phyloP scores from a whole-genome alignment of 768 basidiomycete genomes.

The Pholiota molesta region DNA sequence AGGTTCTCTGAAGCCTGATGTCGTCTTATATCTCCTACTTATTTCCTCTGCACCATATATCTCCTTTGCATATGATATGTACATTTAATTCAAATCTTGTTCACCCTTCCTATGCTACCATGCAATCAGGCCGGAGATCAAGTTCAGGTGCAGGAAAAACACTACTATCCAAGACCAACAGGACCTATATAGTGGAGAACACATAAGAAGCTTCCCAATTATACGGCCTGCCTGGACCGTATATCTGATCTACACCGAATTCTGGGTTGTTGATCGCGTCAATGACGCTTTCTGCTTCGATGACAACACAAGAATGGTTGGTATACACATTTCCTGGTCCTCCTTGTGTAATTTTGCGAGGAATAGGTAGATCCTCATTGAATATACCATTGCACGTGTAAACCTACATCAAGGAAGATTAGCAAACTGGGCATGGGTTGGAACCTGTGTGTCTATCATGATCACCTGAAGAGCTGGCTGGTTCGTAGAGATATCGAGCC shows the following conservation, averaged over 20 bases:
- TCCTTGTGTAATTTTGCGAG: slow-evolving; percentile 46
- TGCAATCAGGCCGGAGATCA: too few relatives aligned
- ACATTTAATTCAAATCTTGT: too few relatives aligned
- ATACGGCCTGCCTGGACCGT: slow-evolving; percentile 38
- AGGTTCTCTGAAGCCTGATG: not conserved
- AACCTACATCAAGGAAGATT: slow-evolving; percentile 24
- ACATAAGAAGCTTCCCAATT: slow-evolving; percentile 42
- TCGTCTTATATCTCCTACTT: not conserved
- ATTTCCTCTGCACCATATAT: too few relatives aligned
- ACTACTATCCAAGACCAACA: too few relatives aligned
- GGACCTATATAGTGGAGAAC: slow-evolving; percentile 32
- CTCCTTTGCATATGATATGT: too few relatives aligned
- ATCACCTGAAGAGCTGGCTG: slow-evolving; percentile 47
- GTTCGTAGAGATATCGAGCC: slow-evolving; percentile 46
- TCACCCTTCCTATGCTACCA: too few relatives aligned
- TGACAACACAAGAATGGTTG: slow-evolving; percentile 44
- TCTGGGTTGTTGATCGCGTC: slow-evolving; percentile 54
- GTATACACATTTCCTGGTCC: slow-evolving; percentile 36
- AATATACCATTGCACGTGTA: slow-evolving; percentile 46
- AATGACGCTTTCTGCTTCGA: slow-evolving; percentile 47
- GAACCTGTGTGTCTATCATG: not conserved
- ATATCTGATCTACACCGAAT: slow-evolving; percentile 46
- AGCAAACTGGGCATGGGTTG: not conserved
- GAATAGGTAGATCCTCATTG: slow-evolving; percentile 36
- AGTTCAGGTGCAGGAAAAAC: too few relatives aligned